Percentiles rank a stretch among this genome's conserved stretches.
Evolutionary conservation across 768 basidiomycete genomes (phyloP).

Genomic region (Naganishia friedmannii): DNA sequence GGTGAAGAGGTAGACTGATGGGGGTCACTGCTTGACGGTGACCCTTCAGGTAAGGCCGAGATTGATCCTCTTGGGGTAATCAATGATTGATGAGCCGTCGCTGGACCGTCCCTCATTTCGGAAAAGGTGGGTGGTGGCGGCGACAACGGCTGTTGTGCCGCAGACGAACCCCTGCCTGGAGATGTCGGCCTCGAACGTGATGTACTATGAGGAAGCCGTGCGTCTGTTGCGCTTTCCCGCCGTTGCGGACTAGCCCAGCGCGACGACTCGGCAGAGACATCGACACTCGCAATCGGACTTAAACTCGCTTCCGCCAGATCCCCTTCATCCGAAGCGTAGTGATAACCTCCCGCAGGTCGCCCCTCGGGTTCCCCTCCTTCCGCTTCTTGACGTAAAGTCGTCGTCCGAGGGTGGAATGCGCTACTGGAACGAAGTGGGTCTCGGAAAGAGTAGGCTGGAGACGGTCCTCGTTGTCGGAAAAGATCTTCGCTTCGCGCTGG

Average conservation of each 20-base stretch:
- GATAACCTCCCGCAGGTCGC: conserved; percentile 1
- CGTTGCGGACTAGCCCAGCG: conserved; percentile 14
- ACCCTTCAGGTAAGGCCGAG: conserved; percentile 5
- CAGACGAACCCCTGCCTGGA: background rate
- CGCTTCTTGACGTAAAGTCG: conserved; percentile 6
- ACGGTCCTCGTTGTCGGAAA: conserved; percentile 27
- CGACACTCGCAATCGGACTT: conserved; percentile 29
- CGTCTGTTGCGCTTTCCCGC: background rate
- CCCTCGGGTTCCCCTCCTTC: background rate
- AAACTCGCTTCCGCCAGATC: conserved; percentile 25
- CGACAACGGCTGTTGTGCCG: background rate
- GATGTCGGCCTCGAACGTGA: background rate
- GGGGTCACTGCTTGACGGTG: background rate
- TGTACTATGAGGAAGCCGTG: background rate
- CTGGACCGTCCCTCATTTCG: background rate
- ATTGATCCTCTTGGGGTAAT: conserved; percentile 13
- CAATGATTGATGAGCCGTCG: background rate
- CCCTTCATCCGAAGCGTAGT: conserved; percentile 1
- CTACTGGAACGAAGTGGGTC: conserved; percentile 26
- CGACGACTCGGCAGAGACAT: conserved; percentile 21
- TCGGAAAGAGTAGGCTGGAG: conserved; percentile 26
- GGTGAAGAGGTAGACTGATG: conserved; percentile 14
- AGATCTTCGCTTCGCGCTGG: conserved; percentile 12
- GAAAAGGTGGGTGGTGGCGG: background rate
- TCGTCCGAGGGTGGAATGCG: conserved; percentile 13